Evolutionary conservation across 2,329 filamentous ascomycete species (phyloP).

Genomic region (Scleromitrula shiraiana): DNA sequence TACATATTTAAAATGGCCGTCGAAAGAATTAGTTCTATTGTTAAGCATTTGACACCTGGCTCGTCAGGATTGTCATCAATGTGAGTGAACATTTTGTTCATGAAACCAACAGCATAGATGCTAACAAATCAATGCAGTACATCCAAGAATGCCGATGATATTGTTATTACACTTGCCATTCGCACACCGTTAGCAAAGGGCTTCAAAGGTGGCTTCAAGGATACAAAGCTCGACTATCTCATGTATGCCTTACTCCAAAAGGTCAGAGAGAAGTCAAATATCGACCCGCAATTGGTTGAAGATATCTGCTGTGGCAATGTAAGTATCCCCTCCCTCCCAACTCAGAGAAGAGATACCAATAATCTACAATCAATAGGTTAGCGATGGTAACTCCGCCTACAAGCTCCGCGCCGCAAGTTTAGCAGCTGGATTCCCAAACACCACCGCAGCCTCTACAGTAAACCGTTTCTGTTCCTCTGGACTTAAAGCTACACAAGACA

Average conservation of each 20-base stretch:
- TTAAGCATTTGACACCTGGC: conserved; percentile 75
- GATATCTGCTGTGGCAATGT: conserved; percentile 93
- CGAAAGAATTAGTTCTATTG: conserved; percentile 78
- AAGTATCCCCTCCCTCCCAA: conserved; percentile 28
- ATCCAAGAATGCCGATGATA: conserved; percentile 87
- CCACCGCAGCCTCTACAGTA: conserved; percentile 68
- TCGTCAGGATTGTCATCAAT: conserved; percentile 65
- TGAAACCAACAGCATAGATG: conserved; percentile 15
- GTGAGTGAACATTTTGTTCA: conserved; percentile 45
- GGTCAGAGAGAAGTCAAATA: conserved; percentile 60
- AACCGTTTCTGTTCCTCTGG: conserved; percentile 98
- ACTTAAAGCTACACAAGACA: conserved; percentile 89
- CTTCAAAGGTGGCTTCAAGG: conserved; percentile 89
- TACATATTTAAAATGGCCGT: conserved; percentile 55
- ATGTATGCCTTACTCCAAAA: conserved; percentile 76
- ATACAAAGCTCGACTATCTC: conserved; percentile 82
- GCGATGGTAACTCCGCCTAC: conserved; percentile 79
- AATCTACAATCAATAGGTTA: conserved; percentile 47
- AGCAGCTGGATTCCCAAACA: conserved; percentile 90
- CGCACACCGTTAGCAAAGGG: conserved; percentile 86
- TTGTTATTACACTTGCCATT: conserved; percentile 89
- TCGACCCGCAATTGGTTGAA: conserved; percentile 75
- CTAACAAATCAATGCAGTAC: conserved; percentile 46
- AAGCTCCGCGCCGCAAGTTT: conserved; percentile 82
- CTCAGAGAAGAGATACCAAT: conserved; percentile 1